Base-by-base conservation (phyloP, 1,139 yeast genomes). In the Saccharomycopsis hybrid region DNA sequence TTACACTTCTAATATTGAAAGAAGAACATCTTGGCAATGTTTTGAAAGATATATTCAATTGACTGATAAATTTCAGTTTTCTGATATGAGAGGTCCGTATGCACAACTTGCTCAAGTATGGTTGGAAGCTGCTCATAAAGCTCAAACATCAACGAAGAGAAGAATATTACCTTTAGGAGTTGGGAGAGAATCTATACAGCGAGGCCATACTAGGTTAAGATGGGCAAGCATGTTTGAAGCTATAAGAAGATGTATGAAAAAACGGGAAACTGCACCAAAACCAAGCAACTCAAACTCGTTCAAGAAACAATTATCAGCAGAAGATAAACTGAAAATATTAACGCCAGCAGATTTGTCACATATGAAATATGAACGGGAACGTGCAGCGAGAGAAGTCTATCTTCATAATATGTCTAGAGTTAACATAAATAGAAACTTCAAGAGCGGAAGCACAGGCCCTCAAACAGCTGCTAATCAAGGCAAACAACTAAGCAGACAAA, bases 171-270 rank as follows among this genome's bases (percentile, higher is more conserved):
- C 97, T 0, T 68, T 90, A 35, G 97, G 97, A 47, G 95, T 90
- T 13, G 94, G 95, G 0, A 77, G 80, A 36, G 97, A 92, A 59
- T 85, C 95, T 0, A 84, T 89, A 46, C 97, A 90, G 66, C 72
- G 97, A 58, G 98, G 97, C 24, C 96, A 92, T 62, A 71, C 87
- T 54, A 73, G 95, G 50, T 71, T 92, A 53, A 74, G 97, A 54
- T 94, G 95, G 97, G 96, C 96, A 0, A 85, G 96, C 47, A 85
- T 92, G 88, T 87, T 92, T 71, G 98, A 94, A 63, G 97, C 96
- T 0, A 84, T 92, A 70, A 74, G 97, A 53, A 90, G 89, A 66
- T 74, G 85, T 56, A 88, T 90, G 84, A 80, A 87, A 57, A 90
- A 88, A 63, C 75, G 97, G 46, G 98, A 92, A 64, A 78, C 71